These are phyloP conservation scores for Canavalia ensiformis DNA, from an alignment of 306 rosid genomes.

Conservation along the genomic window DNA sequence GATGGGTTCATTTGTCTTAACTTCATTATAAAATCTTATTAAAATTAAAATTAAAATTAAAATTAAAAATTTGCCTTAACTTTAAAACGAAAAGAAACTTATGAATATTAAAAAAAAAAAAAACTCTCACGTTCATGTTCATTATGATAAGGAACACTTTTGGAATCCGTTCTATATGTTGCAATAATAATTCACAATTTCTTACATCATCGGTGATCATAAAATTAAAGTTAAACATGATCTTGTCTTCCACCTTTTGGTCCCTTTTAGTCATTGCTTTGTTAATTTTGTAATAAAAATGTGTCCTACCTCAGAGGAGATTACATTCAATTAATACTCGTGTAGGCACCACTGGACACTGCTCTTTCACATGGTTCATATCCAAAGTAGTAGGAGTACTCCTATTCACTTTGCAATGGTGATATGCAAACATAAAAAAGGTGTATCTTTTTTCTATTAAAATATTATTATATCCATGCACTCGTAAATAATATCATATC, in stretches of 20 bases:
- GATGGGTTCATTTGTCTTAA: neutral
- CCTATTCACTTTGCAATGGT: constrained; percentile 45
- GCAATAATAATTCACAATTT: constrained; percentile 33
- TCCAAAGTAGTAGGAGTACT: constrained; percentile 58
- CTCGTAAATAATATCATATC: constrained; percentile 44
- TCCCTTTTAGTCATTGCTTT: constrained; percentile 42
- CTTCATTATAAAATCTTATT: neutral
- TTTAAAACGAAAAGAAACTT: neutral
- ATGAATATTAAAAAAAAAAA: neutral
- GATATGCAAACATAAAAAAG: constrained; percentile 21
- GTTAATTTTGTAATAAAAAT: constrained; percentile 48
- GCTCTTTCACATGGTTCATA: constrained; percentile 53
- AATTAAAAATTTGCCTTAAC: neutral
- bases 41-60: neutral
- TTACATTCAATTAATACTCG: constrained; percentile 44
- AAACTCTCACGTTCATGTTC: neutral
- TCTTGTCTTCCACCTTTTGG: constrained; percentile 56
- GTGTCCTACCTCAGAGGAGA: constrained; percentile 50
- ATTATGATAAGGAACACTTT: constrained; percentile 42
- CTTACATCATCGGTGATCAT: constrained; percentile 47
- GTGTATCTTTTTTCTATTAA: constrained; percentile 29
- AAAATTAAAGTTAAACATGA: constrained; percentile 52
- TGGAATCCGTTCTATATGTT: constrained; percentile 7
- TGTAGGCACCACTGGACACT: constrained; percentile 53
- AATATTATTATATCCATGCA: constrained; percentile 48